Base-by-base conservation (phyloP, 257 asterid species). In the Ilex aquifolium region DNA sequence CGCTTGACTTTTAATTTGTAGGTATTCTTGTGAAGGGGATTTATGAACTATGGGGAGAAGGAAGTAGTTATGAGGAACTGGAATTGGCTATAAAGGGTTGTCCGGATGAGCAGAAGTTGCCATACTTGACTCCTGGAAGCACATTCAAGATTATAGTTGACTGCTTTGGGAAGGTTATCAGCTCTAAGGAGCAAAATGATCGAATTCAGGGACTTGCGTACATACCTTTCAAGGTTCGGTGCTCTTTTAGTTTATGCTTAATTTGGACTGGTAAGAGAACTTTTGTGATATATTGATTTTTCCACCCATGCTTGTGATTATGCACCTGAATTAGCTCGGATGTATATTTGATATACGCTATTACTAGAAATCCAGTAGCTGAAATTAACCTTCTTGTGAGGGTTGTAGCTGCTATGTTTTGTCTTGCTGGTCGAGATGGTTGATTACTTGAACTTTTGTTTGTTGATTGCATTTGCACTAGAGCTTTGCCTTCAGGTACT, bases 21-120 rank as follows among this genome's bases (percentile, higher is more conserved):
- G 97, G 99, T 77, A 92, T 92, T 76, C 97, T 92, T 42, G 87
- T 92, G 62, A 92, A 85, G 75, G 99, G 97, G 64, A 93, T 93
- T 46, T 93, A 90, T 74, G 99, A 93, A 70, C 70, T 90, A 13
- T 93, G 99, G 99, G 99, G 99, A 44, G 95, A 93, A 76, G 99
- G 96, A 1, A 62, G 71, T 52, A 80, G 62, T 77, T 84, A 82
- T 67, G 92, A 85, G 85, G 97, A 90, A 66, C 80, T 93, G 71
- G 97, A 87, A 71, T 87, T 79, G 76, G 81, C 95, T 40, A 80
- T 93, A 31, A 77, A 73, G 36, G 66, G 50, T 32, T 90, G 78
- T 81, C 88, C 97, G 3, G 96, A 83, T 52, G 95, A 81, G 50
- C 74, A 75, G 65, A 87, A 79, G 80, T 72, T 76, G 66, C 88